These are phyloP conservation scores for Syncephalastrum sp. DNA, from an alignment of 371 early-diverging fungal species.

Conservation along the genomic window DNA sequence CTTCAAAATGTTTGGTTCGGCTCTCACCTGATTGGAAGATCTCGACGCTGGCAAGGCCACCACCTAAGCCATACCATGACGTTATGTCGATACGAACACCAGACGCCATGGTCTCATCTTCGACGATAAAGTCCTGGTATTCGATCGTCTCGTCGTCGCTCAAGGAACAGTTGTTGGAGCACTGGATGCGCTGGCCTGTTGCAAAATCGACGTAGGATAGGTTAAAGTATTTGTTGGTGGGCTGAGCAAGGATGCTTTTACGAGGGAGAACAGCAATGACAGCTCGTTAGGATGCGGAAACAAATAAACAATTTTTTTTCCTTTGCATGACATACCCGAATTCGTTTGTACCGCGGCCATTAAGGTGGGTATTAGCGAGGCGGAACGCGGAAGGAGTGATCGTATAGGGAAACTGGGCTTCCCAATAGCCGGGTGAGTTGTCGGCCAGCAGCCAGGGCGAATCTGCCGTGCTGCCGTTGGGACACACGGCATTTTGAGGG, in stretches of 20 bases:
- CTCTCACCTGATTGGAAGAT: constrained; percentile 63
- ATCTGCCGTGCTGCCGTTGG: constrained; percentile 25
- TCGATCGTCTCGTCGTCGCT: constrained; percentile 31
- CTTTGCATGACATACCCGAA: constrained; percentile 46
- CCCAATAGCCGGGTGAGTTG: constrained; percentile 64
- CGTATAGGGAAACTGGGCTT: constrained; percentile 54
- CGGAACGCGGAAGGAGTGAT: constrained; percentile 69
- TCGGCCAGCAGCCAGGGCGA: constrained; percentile 67
- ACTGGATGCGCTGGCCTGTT: constrained; percentile 38
- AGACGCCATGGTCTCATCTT: constrained; percentile 30
- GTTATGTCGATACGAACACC: constrained; percentile 65
- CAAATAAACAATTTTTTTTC: constrained; percentile 1
- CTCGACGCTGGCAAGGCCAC: constrained; percentile 68
- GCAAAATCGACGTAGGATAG: constrained; percentile 66
- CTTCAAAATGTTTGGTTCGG: not conserved
- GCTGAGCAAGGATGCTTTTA: constrained; percentile 40
- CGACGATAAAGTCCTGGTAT: constrained; percentile 65
- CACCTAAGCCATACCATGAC: constrained; percentile 76
- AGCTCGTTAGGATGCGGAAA: not conserved
- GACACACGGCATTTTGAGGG: constrained; percentile 53
- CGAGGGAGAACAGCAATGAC: not conserved
- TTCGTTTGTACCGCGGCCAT: constrained; percentile 65
- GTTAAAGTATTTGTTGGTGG: constrained; percentile 44
- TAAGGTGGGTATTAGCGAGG: constrained; percentile 58
- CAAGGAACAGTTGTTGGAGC: constrained; percentile 63